Base-by-base conservation (phyloP, 495 filamentous ascomycete genomes). In the Tuber brumale region DNA sequence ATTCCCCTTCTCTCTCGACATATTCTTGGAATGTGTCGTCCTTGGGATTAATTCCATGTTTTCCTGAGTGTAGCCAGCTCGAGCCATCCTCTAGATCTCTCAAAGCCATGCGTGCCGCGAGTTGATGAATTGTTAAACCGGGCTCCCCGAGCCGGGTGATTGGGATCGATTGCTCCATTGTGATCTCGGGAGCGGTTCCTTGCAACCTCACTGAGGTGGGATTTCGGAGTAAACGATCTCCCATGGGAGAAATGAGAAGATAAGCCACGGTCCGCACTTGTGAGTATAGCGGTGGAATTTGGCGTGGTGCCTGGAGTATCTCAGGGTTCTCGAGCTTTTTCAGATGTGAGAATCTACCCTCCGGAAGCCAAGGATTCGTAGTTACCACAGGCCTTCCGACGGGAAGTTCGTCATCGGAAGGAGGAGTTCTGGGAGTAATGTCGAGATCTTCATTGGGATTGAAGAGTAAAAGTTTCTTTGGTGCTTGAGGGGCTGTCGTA, bases 21-120 rank as follows among this genome's bases (percentile, higher is more conserved):
- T 91, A 85, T 70, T 89, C 86, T 7, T 86, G 76, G 81, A 89
- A 89, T 51, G 83, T 85, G 43, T 85, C 84, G 18, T 31, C 87
- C 37, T 88, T 84, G 31, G 10, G 69, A 12, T 21, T 31, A 12
- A 70, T 70, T 31, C 37, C 23, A 35, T 31, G 7, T 51, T 51
- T 72, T 0, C 9, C 69, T 10, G 66, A 27, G 71, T 83, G 81
- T 51, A 92, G 83, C 91, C 91, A 92, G 48, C 91, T 90, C 37
- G 89, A 85, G 6, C 87, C 88, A 80, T 91, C 89, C 80, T 92
- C 90, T 0, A 93, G 86, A 72, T 92, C 91, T 19, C 86, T 81
- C 19, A 90, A 84, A 1, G 89, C 89, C 82, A 91, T 91, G 72
- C 87, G 87, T 0, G 90, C 90, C 1, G 90, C 91, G 2, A 93